Conservation (phyloP, 768 basidiomycete species). For the Nidularia sp. region DNA sequence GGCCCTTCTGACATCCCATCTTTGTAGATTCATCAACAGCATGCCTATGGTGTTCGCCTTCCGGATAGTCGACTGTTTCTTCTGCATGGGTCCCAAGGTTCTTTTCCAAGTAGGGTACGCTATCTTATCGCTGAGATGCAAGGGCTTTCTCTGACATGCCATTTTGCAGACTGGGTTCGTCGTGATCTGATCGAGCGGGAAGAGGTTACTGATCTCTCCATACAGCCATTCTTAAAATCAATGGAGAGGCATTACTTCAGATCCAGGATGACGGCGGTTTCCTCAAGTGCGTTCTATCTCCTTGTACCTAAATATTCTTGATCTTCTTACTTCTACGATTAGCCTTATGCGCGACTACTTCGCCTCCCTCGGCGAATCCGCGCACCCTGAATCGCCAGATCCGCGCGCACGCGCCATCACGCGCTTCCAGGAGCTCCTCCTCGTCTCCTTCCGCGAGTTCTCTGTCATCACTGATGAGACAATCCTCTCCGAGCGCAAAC, state of each 20-base stretch:
- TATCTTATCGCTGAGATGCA: background rate
- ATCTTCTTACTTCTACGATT: background rate
- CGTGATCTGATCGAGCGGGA: background rate
- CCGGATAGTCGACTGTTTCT: constrained; percentile 95
- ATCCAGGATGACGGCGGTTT: constrained; percentile 97
- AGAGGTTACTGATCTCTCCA: background rate
- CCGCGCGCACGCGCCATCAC: constrained; percentile 91
- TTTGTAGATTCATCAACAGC: constrained; percentile 75
- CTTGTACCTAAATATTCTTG: background rate
- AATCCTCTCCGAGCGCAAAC: constrained; percentile 80
- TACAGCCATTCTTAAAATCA: constrained; percentile 93
- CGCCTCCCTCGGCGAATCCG: constrained; percentile 86
- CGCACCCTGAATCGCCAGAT: constrained; percentile 85
- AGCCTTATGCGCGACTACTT: constrained; percentile 97
- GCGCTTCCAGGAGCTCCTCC: constrained; percentile 93
- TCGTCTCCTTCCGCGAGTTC: constrained; percentile 98
- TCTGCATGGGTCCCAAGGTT: constrained; percentile 98
- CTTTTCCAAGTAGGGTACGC: constrained; percentile 96
- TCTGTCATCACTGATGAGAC: constrained; percentile 94
- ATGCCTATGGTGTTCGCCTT: constrained; percentile 99
- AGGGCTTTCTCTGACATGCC: constrained; percentile 7
- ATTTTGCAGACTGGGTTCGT: constrained; percentile 52
- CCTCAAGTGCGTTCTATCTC: constrained; percentile 61
- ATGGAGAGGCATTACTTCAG: constrained; percentile 86
- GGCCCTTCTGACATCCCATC: background rate